Evolutionary conservation across 345 rosid species (phyloP), one percentile per base, ranked within the genome.

Genomic region (Physaria fendleri): DNA sequence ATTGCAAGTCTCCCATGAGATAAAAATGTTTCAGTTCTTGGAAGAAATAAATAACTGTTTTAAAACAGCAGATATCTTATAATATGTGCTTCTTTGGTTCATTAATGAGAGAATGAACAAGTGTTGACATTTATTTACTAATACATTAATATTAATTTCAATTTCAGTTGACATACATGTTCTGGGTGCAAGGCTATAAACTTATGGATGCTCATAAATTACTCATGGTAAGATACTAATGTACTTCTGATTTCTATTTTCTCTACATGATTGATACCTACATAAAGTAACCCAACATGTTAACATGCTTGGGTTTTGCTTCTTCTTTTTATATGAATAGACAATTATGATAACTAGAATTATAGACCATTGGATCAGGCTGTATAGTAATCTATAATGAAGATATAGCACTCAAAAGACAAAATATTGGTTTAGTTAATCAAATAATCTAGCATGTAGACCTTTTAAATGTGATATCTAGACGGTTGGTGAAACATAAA

Each of bases 101-200:
- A 15, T 5, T 59, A 10, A 50, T 33, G 47, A 24, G 44, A 32
- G 14, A 43, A 50, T 48, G 9, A 39, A 30, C 42, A 56, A 41
- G 5, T 35, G 38, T 53, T 69, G 13, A 15, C n/a, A 3, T 41
- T 15, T 50, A 39, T 28, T 38, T 20, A 66, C 40, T 30, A 5
- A 40, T 41, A 49, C 29, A 28, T 1, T 1, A 27, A 13, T 52
- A 37, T 48, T 62, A 3, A 56, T 23, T 44, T 66, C 41, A 42
- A 71, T 63, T 59, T 46, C 97, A 93, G 95, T 46, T 88, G 81
- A 83, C 99, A 30, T 86, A 83, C 82, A 85, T 93, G 97, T 88
- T 84, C 74, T 93, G 99, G 99, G 80, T 88, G 74, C 91, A 71
- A 70, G 95, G 88, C 60, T 88, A 88, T 78, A 85, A 80, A 79